Base-by-base conservation (phyloP, 148 eudicot species). In the Chenopodium quinoa region DNA sequence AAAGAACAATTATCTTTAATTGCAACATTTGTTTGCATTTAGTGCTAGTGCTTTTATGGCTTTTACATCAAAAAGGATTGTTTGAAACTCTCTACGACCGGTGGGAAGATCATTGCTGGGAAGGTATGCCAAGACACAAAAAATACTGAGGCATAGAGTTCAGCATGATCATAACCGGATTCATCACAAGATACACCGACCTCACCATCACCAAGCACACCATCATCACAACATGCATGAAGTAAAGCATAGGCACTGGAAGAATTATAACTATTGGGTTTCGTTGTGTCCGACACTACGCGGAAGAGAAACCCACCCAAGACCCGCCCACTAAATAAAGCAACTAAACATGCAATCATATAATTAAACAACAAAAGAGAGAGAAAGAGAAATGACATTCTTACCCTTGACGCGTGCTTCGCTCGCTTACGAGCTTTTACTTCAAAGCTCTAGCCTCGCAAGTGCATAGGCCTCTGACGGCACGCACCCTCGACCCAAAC, bases 31-130 rank as follows among this genome's bases (percentile, higher is more conserved):
- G 32, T 75, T 11, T 81, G 84, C 62, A 58, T 87, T 79, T 92
- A 95, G 98, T 87, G 68, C 73, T 89, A 69, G 89, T 91, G 83
- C 84, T 95, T 77, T 70, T 95, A 22, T 95, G 98, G 98, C 97
- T 95, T 89, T 83, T 95, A 67, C 98, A 95, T 86, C 89, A 95
- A 52, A 93, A 92, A 84, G 98, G 97, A 54, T 89, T 95, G 23
- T 95, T 95, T 73, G 97, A 95, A 86, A 97, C 98, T 54, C 82
- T 93, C 8, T 89, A 91, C 75, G 98, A 95, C 87, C 93, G 98
- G 96, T 92, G 93, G 94, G 98, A 93, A 75, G 93, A 88, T 85
- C 91, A 89, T 48, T 87, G 87, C 79, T 87, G 79, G 88, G 83
- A 79, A 73, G 85, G 69, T 63, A 87, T 83, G 63, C 84, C 37